Conservation (phyloP, 164 flowering plant genomes). For the Malania oleifera region DNA sequence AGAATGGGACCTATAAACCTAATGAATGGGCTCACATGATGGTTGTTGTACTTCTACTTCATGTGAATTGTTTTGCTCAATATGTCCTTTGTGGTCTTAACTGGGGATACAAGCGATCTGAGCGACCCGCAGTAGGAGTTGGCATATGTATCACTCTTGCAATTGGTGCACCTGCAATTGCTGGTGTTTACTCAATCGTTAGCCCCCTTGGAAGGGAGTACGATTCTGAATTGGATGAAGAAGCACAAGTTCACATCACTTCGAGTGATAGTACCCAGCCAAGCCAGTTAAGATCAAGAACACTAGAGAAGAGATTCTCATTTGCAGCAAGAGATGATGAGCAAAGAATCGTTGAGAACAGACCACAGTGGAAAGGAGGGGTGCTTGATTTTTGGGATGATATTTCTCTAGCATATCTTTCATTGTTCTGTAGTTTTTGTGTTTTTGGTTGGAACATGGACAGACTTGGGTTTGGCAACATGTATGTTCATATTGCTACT, state of each 20-base stretch:
- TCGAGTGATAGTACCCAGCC: conserved; percentile 8
- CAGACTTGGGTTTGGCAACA: conserved; percentile 93
- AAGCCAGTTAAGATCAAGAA: too few relatives aligned
- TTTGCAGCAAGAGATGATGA: conserved; percentile 59
- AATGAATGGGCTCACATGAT: conserved; percentile 92
- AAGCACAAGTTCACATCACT: conserved; percentile 34
- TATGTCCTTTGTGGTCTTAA: conserved; percentile 84
- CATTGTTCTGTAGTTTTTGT: conserved; percentile 82
- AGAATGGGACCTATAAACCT: conserved; percentile 83
- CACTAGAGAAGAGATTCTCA: conserved; percentile 63
- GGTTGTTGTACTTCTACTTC: conserved; percentile 70
- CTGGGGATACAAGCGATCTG: conserved; percentile 69
- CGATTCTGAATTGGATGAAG: conserved; percentile 47
- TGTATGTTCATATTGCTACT: conserved; percentile 93
- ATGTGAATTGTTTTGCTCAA: conserved; percentile 82
- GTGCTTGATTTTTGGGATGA: conserved; percentile 84
- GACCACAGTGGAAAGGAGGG: conserved; percentile 83
- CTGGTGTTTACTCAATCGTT: conserved; percentile 60
- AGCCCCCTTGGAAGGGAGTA: conserved; percentile 91
- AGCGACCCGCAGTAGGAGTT: conserved; percentile 82
- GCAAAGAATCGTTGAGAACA: conserved; percentile 32
- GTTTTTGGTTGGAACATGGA: conserved; percentile 99
- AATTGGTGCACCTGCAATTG: conserved; percentile 72
- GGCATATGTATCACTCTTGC: conserved; percentile 68
- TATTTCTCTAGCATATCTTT: conserved; percentile 69